Evolutionary conservation across 1,284 basidiomycete genomes (phyloP).

Genomic region (Moesziomyces parantarcticus): DNA sequence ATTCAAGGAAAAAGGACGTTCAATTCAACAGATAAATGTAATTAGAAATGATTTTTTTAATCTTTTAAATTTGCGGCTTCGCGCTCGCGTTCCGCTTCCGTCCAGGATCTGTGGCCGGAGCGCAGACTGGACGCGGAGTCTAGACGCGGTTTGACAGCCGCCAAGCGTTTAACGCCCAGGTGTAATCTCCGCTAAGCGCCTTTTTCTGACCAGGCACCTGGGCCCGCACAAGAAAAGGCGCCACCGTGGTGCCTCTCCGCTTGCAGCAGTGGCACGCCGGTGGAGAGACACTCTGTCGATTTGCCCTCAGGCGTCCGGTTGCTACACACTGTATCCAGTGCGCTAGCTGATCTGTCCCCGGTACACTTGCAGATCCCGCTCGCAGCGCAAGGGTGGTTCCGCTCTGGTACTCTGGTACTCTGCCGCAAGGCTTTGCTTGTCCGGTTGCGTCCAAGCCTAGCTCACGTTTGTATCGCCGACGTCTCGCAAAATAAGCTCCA

Average conservation of each 20-base stretch:
- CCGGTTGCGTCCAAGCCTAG: neutral
- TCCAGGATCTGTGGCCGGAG: neutral
- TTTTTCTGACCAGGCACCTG: neutral
- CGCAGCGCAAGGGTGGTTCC: constrained; percentile 1
- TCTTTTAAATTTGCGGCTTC: neutral
- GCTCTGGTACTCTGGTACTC: neutral
- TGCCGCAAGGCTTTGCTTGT: neutral
- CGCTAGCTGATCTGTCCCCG: constrained; percentile 1
- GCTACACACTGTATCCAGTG: neutral
- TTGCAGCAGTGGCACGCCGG: constrained; percentile 9
- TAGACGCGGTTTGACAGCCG: constrained; percentile 16
- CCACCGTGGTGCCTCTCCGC: constrained; percentile 5
- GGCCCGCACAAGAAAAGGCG: neutral
- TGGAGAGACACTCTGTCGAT: constrained; percentile 5
- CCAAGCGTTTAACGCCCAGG: constrained; percentile 6
- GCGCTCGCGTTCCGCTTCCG: constrained; percentile 1
- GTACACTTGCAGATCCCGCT: constrained; percentile 23
- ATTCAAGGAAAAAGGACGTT: too few relatives aligned
- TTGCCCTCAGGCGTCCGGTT: neutral
- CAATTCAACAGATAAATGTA: too few relatives aligned
- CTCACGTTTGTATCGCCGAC: neutral
- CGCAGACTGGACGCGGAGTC: constrained; percentile 3
- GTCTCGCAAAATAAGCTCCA: neutral
- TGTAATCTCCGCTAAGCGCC: constrained; percentile 15
- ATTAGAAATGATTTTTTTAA: neutral